These are phyloP conservation scores for Fusarium nygamai DNA, from an alignment of 2,329 filamentous ascomycete species.

Conservation along the genomic window DNA sequence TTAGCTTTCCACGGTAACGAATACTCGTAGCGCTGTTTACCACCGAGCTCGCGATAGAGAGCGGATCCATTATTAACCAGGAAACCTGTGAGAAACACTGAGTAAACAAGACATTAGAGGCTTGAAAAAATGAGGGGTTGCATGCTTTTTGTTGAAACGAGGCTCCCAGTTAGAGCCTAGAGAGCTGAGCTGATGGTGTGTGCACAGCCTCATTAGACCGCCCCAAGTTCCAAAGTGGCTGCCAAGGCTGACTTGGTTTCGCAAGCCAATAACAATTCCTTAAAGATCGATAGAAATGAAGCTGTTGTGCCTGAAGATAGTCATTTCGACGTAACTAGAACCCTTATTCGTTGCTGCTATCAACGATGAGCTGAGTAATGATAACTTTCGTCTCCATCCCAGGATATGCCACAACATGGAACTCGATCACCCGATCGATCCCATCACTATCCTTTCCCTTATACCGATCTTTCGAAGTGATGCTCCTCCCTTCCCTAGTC, in stretches of 20 bases:
- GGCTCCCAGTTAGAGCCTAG: background rate
- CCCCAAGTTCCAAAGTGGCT: background rate
- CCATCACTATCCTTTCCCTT: background rate
- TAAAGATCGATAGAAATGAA: fast-evolving
- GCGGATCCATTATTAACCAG: background rate
- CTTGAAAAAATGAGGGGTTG: background rate
- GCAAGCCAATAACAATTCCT: background rate
- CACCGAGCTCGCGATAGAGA: conserved; percentile 5
- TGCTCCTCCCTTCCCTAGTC: background rate
- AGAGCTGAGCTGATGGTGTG: background rate
- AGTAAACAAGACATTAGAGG: background rate
- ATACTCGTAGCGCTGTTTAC: background rate
- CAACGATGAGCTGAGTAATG: background rate
- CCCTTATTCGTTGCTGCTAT: too few species aligned
- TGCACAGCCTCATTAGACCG: background rate
- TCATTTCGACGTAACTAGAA: fast-evolving
- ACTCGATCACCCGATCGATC: background rate
- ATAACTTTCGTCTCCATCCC: background rate
- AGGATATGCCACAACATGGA: background rate
- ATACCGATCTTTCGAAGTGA: fast-evolving
- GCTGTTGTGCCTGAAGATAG: fast-evolving
- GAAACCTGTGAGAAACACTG: fast-evolving
- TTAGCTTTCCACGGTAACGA: fast-evolving
- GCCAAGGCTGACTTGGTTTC: background rate
- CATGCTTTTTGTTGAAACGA: background rate